Percentiles rank a stretch among this genome's conserved stretches.
These are phyloP conservation scores for Flaveria floridana DNA, from an alignment of 140 eudicot species.

Conservation along the genomic window DNA sequence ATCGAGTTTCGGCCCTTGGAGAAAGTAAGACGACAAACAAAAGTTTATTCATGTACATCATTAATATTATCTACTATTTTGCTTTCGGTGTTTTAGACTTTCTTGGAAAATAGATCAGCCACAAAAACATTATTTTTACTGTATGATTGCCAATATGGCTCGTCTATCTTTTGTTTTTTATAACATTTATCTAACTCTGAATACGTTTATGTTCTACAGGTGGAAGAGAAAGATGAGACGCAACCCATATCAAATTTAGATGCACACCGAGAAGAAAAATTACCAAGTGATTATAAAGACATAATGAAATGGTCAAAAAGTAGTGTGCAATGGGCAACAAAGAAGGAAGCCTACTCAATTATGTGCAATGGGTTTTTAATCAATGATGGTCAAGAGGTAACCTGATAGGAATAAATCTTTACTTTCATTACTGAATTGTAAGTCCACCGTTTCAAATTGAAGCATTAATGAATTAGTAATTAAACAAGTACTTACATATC, in stretches of 20 bases:
- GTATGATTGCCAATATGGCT: not conserved
- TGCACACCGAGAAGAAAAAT: not conserved
- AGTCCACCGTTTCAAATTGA: not conserved
- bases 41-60: not conserved
- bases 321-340: not conserved
- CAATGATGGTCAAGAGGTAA: too few species aligned
- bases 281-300: constrained; percentile 7
- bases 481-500: not conserved
- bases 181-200: too few species aligned
- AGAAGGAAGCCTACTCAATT: too few species aligned
- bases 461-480: too few species aligned
- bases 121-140: not conserved
- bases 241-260: not conserved
- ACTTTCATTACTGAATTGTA: not conserved
- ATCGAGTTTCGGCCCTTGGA: not conserved
- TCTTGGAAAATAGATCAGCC: not conserved
- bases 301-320: not conserved
- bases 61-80: not conserved
- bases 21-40: not conserved
- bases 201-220: not conserved
- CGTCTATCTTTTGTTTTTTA: too few species aligned
- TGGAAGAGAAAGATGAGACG: not conserved
- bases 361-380: too few species aligned
- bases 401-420: too few species aligned
- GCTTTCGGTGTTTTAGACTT: not conserved